Conservation (phyloP, 148 eudicot genomes). For the Camellia japonica region DNA sequence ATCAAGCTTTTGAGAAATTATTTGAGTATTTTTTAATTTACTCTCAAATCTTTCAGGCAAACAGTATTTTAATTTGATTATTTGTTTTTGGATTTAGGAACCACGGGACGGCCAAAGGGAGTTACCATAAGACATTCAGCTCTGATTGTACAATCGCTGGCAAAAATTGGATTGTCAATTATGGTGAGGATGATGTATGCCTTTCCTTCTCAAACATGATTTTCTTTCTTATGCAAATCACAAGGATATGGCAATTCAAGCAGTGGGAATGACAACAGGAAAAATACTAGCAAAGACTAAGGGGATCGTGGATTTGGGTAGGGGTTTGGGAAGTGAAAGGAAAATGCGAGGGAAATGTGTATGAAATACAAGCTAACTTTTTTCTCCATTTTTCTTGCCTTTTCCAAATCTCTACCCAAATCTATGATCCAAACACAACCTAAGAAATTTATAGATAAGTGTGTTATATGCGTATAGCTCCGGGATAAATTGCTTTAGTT, state of each 20-base stretch:
- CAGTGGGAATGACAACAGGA: background rate
- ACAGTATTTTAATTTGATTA: background rate
- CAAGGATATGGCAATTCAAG: background rate
- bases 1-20: background rate
- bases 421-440: no score
- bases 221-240: background rate
- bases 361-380: no score
- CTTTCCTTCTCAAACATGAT: background rate
- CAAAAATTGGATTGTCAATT: slow-evolving; percentile 74
- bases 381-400: no score
- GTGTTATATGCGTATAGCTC: background rate
- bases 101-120: slow-evolving; percentile 93
- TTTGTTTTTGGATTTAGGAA: slow-evolving; percentile 40
- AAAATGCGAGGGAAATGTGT: no score
- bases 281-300: background rate
- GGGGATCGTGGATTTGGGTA: background rate
- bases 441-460: background rate
- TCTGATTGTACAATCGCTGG: slow-evolving; percentile 77
- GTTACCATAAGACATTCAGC: slow-evolving; percentile 77
- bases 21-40: background rate
- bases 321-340: no score
- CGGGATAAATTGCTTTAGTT: background rate
- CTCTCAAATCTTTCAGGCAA: background rate
- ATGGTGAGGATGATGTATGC: slow-evolving; percentile 69
- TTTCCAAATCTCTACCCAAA: no score